Conservation (phyloP, 31 red algal genomes). For the Porphyra umbilicalis region DNA sequence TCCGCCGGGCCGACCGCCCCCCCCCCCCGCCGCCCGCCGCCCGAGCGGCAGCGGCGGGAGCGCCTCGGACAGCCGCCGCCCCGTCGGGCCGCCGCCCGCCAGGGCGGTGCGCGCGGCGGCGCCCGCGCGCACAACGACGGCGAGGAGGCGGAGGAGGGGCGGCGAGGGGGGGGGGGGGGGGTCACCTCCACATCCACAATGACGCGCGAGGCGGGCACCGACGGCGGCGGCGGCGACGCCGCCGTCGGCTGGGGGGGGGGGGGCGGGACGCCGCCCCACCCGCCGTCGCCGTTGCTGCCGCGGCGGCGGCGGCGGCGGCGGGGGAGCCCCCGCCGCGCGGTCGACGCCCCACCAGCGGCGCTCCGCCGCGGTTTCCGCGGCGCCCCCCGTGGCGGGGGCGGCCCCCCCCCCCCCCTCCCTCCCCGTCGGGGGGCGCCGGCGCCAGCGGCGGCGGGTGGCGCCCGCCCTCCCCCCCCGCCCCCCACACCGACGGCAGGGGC, state of each 20-base stretch:
- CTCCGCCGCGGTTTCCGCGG: background rate
- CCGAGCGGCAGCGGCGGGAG: background rate
- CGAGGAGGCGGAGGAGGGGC: background rate
- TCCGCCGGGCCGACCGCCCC: background rate
- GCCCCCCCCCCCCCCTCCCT: background rate
- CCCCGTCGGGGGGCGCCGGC: background rate
- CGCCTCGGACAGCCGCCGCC: background rate
- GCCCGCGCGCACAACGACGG: background rate
- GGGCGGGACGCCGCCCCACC: background rate
- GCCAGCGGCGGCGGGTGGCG: background rate
- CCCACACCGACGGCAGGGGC: background rate
- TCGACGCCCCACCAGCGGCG: background rate
- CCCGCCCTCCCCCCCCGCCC: too few species aligned
- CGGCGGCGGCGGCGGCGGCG: background rate
- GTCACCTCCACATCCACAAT: background rate
- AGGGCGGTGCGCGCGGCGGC: background rate
- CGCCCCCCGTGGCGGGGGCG: too few species aligned
- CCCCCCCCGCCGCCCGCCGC: background rate
- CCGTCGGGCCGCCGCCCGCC: background rate
- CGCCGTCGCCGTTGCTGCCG: background rate
- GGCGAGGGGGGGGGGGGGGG: background rate
- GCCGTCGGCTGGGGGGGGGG: background rate
- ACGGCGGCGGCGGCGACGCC: background rate
- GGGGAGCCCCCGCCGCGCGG: background rate
- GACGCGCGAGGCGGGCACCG: background rate